Percentiles rank a stretch among this genome's conserved stretches.
Conservation (phyloP, 1,139 yeast genomes). For the Kodamaea sp. region DNA sequence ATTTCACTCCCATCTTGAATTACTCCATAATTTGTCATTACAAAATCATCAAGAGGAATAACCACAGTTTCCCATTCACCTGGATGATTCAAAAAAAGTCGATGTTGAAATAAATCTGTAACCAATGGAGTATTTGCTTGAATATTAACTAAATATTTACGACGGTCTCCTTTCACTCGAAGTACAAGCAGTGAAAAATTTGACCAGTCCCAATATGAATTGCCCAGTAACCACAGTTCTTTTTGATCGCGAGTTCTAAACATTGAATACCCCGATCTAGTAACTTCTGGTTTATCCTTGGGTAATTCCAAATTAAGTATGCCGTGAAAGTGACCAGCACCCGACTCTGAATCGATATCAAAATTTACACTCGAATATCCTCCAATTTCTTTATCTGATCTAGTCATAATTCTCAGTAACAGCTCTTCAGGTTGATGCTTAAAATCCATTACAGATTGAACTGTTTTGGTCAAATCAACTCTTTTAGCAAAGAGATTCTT, state of each 20-base stretch:
- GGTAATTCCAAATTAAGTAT: conserved; percentile 73
- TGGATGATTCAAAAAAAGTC: conserved; percentile 68
- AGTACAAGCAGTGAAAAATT: conserved; percentile 56
- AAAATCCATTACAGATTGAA: conserved; percentile 54
- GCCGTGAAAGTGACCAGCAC: conserved; percentile 64
- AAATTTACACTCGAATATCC: conserved; percentile 71
- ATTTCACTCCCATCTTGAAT: conserved; percentile 64
- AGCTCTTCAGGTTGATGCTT: conserved; percentile 38
- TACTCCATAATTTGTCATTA: conserved; percentile 78
- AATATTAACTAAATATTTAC: conserved; percentile 74
- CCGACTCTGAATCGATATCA: conserved; percentile 31
- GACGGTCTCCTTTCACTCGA: conserved; percentile 69
- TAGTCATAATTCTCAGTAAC: conserved; percentile 48
- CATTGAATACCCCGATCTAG: conserved; percentile 83
- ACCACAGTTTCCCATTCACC: conserved; percentile 85
- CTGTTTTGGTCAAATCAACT: conserved; percentile 27
- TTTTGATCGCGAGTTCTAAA: conserved; percentile 68
- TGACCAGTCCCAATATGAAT: conserved; percentile 62
- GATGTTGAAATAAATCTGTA: conserved; percentile 79
- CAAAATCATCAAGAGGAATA: conserved; percentile 74
- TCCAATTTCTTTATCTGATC: conserved; percentile 73
- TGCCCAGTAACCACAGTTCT: conserved; percentile 47
- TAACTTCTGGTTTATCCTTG: conserved; percentile 60
- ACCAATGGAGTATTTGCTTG: conserved; percentile 78
- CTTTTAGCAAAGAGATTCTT: conserved; percentile 36